Percentiles rank a stretch among this genome's conserved stretches.
Conservation (phyloP, 2,329 filamentous ascomycete species). For the Teratosphaeria gauchensis region DNA sequence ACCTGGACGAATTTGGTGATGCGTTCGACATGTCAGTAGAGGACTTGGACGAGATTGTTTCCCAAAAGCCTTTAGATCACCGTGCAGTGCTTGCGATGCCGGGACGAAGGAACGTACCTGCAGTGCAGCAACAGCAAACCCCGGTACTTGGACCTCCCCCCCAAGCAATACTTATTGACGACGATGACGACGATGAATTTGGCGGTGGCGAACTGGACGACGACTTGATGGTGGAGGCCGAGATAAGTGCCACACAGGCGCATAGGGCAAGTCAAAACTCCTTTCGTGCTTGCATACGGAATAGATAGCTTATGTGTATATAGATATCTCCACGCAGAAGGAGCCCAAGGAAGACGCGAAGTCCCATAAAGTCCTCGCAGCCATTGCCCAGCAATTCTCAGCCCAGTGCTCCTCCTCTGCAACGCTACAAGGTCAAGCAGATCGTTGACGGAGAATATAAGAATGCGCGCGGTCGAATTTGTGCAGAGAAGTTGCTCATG, state of each 20-base stretch:
- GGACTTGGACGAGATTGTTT: constrained; percentile 49
- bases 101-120: constrained; percentile 15
- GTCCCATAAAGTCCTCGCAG: background rate
- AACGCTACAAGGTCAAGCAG: constrained; percentile 68
- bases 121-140: background rate
- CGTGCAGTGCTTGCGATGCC: constrained; percentile 39
- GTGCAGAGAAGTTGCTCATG: constrained; percentile 58
- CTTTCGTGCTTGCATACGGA: constrained; percentile 7
- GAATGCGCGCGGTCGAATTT: constrained; percentile 52
- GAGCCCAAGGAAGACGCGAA: constrained; percentile 9
- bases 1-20: constrained; percentile 37
- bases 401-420: constrained; percentile 4
- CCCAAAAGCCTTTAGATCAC: constrained; percentile 22
- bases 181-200: constrained; percentile 57
- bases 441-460: constrained; percentile 61
- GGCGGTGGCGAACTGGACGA: constrained; percentile 62
- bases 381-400: background rate
- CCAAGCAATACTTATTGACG: background rate
- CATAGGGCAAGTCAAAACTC: constrained; percentile 30
- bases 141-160: background rate
- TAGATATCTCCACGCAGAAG: constrained; percentile 18
- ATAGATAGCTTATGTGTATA: constrained; percentile 26
- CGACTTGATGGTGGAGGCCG: constrained; percentile 56
- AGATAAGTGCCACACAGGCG: constrained; percentile 64
- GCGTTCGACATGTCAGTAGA: constrained; percentile 44